Conservation (phyloP, 2,329 filamentous ascomycete genomes). For the Helotiales sp. region DNA sequence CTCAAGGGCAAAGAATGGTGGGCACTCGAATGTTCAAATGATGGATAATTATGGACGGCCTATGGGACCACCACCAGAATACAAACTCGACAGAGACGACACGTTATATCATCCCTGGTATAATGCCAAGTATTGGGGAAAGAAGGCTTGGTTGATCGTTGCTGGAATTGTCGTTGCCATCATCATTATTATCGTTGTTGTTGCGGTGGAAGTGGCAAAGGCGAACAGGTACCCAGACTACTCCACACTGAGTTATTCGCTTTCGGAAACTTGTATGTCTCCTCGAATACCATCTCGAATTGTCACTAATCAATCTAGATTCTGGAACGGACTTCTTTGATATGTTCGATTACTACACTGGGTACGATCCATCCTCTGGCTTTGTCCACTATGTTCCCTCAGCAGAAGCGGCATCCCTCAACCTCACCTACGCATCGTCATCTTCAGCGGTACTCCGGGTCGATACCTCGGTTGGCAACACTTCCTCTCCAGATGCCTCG, state of each 20-base stretch:
- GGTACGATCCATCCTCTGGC: conserved; percentile 43
- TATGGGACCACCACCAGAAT: conserved; percentile 18
- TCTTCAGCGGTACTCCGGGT: conserved; percentile 57
- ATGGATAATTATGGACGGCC: not conserved
- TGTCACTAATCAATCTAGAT: conserved; percentile 26
- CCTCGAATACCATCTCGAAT: not conserved
- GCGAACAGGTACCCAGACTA: conserved; percentile 46
- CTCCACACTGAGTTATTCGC: conserved; percentile 38
- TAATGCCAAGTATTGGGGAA: conserved; percentile 54
- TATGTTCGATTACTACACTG: conserved; percentile 45
- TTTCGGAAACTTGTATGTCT: conserved; percentile 41
- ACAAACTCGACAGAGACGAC: conserved; percentile 23
- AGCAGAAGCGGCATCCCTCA: conserved; percentile 40
- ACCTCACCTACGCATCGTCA: conserved; percentile 60
- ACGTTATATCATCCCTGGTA: conserved; percentile 37
- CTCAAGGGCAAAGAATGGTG: conserved; percentile 6
- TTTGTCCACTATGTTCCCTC: conserved; percentile 46
- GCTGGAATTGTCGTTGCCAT: conserved; percentile 40
- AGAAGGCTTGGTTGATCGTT: conserved; percentile 49
- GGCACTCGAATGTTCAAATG: conserved; percentile 5
- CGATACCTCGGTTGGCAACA: conserved; percentile 56
- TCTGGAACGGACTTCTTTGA: conserved; percentile 44
- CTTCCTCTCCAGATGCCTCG: conserved; percentile 55
- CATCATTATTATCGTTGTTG: conserved; percentile 49
- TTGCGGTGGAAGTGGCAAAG: conserved; percentile 39